phyloP scores from a whole-genome alignment of 495 filamentous ascomycete species.

The Penicillium taxi region DNA sequence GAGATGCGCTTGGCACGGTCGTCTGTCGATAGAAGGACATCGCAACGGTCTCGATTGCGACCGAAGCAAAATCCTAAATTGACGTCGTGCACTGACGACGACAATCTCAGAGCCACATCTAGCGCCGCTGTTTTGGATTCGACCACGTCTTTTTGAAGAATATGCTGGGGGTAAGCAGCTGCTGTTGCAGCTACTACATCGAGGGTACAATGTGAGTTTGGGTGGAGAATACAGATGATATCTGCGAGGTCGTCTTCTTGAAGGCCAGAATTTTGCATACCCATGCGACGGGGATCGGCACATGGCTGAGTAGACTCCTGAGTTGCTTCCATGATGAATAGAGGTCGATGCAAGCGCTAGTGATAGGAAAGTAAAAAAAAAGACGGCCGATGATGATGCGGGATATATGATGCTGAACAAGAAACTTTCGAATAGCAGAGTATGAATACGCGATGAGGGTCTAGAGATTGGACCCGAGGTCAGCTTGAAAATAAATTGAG shows the following conservation, averaged over 20 bases:
- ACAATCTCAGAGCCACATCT: conserved; percentile 76
- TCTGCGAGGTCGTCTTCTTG: conserved; percentile 75
- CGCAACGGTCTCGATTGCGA: conserved; percentile 60
- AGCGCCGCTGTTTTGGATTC: conserved; percentile 37
- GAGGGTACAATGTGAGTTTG: conserved; percentile 62
- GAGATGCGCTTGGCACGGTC: conserved; percentile 59
- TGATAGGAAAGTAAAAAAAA: conserved; percentile 10
- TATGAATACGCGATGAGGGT: conserved; percentile 10
- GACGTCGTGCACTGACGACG: conserved; percentile 57
- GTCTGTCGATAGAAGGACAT: conserved; percentile 54
- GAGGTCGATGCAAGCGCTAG: conserved; percentile 11
- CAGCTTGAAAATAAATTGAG: conserved; percentile 3
- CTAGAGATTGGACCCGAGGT: neutral
- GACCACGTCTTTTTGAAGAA: conserved; percentile 42
- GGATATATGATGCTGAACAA: conserved; percentile 19
- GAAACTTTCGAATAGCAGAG: conserved; percentile 16
- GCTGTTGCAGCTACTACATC: conserved; percentile 50
- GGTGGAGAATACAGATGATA: conserved; percentile 82
- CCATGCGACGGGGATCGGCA: conserved; percentile 69
- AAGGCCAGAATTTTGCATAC: conserved; percentile 67
- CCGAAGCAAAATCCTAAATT: conserved; percentile 75
- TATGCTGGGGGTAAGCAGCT: conserved; percentile 44
- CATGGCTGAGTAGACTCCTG: conserved; percentile 73
- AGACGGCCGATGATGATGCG: conserved; percentile 14
- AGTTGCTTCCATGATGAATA: conserved; percentile 40